These are phyloP conservation scores for Trametes elegans DNA, from an alignment of 768 basidiomycete species.

Conservation along the genomic window DNA sequence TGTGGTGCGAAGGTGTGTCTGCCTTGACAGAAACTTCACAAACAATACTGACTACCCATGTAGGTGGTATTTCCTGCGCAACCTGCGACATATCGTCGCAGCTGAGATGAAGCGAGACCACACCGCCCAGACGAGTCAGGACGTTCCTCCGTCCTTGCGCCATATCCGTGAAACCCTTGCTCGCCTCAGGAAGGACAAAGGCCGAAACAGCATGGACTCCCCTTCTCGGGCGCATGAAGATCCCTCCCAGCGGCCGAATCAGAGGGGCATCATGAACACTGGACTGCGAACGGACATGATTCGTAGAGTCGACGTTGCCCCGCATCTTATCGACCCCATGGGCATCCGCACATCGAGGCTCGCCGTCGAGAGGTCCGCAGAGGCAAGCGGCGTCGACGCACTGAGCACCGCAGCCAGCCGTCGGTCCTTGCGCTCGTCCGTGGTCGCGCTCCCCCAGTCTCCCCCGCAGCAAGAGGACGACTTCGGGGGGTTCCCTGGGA, in stretches of 20 bases:
- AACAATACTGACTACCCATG: neutral
- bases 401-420: constrained; percentile 1
- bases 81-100: constrained; percentile 24
- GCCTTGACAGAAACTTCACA: too few species aligned
- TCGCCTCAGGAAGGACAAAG: neutral
- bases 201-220: neutral
- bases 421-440: constrained; percentile 1
- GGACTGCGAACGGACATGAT: constrained; percentile 23
- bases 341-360: constrained; percentile 9
- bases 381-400: neutral
- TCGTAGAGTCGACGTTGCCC: constrained; percentile 21
- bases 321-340: constrained; percentile 20
- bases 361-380: neutral
- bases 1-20: constrained; percentile 33
- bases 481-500: constrained; percentile 36
- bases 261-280: neutral
- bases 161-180: constrained; percentile 8
- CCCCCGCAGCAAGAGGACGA: constrained; percentile 1
- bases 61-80: constrained; percentile 25
- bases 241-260: neutral
- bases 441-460: neutral
- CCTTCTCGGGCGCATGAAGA: neutral
- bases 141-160: neutral
- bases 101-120: constrained; percentile 16
- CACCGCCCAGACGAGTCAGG: neutral